Base-by-base conservation (phyloP, 495 filamentous ascomycete genomes). In the Astrocystis sublimbata region DNA sequence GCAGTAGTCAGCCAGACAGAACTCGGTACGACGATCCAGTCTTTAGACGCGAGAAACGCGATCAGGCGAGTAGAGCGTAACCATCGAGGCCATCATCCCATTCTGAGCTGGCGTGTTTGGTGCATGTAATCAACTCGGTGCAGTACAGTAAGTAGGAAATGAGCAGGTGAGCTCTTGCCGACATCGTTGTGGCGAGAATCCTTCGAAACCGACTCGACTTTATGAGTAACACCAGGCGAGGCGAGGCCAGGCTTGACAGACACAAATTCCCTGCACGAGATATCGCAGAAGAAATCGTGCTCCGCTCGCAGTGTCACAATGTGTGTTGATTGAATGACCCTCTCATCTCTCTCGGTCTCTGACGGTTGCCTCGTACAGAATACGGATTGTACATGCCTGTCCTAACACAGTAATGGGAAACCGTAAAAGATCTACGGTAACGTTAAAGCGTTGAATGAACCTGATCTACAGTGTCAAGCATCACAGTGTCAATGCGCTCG, bases 141-240 rank as follows among this genome's bases (percentile, higher is more conserved):
- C 46, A 21, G 28, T 38, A 38, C 3, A 5, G 36, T 10, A 38
- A 12, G 36, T 12, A 7, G 5, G 12, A 6, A 17, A 3, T 43
- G 24, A 52, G 58, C 38, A 60, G 10, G 43, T 49, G 28, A 13
- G 7, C 42, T 50, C 45, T 46, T 40, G 31, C n/a, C 38, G 28
- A 19, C 12, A 8, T 43, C 45, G 52, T 36, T 50, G 58, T 43
- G 23, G 58, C 58, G 5, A 28, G 46, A 58, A 58, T 42, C 52
- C 52, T 42, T 56, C 52, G 35, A 28, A 49, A 30, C 46, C 30
- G 24, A 49, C 46, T 49, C 46, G 15, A 49, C n/a, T n/a, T n/a
- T n/a, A n/a, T n/a, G n/a, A n/a, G n/a, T n/a, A n/a, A n/a, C n/a
- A n/a, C n/a, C n/a, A n/a, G n/a, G n/a, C n/a, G n/a, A n/a, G n/a